A percentile compares a stretch with the other conserved stretches of the same genome.
phyloP scores from a whole-genome alignment of 1,139 yeast genomes.

The Candida neerlandica region DNA sequence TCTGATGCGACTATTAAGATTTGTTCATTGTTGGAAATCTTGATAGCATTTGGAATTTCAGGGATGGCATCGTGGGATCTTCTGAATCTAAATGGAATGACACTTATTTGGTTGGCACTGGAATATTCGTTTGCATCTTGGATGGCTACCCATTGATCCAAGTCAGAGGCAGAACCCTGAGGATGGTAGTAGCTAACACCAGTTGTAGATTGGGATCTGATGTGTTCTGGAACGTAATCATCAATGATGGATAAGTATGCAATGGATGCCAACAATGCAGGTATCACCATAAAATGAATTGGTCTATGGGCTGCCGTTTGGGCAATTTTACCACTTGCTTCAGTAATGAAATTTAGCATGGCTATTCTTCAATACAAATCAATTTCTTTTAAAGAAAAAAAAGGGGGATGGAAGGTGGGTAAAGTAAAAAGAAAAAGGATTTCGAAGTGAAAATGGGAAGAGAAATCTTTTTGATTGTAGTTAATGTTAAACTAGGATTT shows the following conservation, averaged over 20 bases:
- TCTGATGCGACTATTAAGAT: conserved; percentile 45
- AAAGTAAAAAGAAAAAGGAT: too few relatives aligned
- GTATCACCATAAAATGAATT: conserved; percentile 78
- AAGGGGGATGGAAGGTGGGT: neutral
- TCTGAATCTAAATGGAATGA: conserved; percentile 61
- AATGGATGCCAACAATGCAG: conserved; percentile 75
- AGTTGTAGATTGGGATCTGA: conserved; percentile 14
- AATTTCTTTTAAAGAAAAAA: neutral
- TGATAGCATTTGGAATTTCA: conserved; percentile 32
- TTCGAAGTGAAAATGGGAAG: too few relatives aligned
- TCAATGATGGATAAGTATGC: conserved; percentile 84
- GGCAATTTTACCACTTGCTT: conserved; percentile 51
- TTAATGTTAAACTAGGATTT: neutral
- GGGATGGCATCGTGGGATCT: conserved; percentile 41
- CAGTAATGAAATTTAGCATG: conserved; percentile 34
- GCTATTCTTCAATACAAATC: neutral
- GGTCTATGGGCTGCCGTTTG: conserved; percentile 79
- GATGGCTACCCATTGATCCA: conserved; percentile 48
- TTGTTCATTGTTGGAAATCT: conserved; percentile 40
- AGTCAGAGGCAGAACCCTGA: conserved; percentile 36
- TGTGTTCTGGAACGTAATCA: conserved; percentile 59
- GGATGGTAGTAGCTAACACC: conserved; percentile 43
- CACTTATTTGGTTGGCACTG: conserved; percentile 47
- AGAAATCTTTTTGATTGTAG: neutral
- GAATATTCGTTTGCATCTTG: conserved; percentile 26